Evolutionary conservation across 495 filamentous ascomycete genomes (phyloP).

Genomic region (Podospora pseudopauciseta): DNA sequence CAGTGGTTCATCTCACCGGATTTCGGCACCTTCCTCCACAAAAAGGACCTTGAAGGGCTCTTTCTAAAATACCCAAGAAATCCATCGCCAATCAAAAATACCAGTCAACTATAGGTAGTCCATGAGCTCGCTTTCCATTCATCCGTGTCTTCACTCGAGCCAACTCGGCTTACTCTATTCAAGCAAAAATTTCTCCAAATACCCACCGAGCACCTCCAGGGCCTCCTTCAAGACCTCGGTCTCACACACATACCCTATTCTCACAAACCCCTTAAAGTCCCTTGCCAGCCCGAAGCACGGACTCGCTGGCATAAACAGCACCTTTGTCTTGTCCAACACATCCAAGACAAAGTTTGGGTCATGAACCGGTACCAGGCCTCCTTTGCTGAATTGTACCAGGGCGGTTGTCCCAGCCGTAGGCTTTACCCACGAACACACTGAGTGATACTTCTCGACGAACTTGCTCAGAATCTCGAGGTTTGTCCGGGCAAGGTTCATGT

Average conservation of each 20-base stretch:
- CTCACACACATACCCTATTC: slow-evolving; percentile 75
- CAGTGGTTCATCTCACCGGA: not conserved
- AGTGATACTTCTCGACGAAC: slow-evolving; percentile 63
- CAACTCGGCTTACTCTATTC: not conserved
- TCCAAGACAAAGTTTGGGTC: slow-evolving; percentile 68
- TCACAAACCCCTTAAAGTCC: slow-evolving; percentile 75
- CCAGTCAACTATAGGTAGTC: not conserved
- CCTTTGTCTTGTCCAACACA: slow-evolving; percentile 64
- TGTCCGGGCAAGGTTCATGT: slow-evolving; percentile 64
- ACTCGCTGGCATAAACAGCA: slow-evolving; percentile 76
- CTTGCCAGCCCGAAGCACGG: slow-evolving; percentile 66
- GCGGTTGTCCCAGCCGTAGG: slow-evolving; percentile 82
- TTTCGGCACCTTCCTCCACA: not conserved
- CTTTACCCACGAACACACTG: slow-evolving; percentile 65
- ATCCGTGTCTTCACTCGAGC: not conserved
- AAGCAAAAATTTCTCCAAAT: slow-evolving; percentile 46
- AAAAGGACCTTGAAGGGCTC: not conserved
- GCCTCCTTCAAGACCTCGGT: slow-evolving; percentile 67
- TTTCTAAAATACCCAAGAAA: not conserved
- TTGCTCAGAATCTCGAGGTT: slow-evolving; percentile 66
- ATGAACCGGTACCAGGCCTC: slow-evolving; percentile 60
- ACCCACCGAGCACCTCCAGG: slow-evolving; percentile 56
- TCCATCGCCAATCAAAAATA: not conserved
- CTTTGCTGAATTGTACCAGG: slow-evolving; percentile 64
- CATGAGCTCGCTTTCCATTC: not conserved